These are phyloP conservation scores for Vicia faba DNA, from an alignment of 306 rosid species.

Conservation along the genomic window DNA sequence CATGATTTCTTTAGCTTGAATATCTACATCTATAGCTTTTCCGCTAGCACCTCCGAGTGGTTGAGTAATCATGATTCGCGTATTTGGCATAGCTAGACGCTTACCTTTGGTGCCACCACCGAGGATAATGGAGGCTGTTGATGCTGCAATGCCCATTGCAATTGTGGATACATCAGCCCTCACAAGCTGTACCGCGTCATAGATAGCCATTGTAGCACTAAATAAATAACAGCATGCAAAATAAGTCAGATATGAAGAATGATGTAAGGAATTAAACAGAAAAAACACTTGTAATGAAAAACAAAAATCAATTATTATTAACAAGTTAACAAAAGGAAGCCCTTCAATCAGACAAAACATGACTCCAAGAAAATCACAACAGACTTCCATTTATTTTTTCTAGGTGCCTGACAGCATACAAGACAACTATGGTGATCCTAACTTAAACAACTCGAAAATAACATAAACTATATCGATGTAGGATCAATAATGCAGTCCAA, in stretches of 20 bases:
- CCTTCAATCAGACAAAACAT: no score
- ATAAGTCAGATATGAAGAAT: constrained; percentile 38
- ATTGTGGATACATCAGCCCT: constrained; percentile 95
- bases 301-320: neutral
- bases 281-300: neutral
- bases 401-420: neutral
- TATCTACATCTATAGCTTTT: constrained; percentile 91
- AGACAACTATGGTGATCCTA: neutral
- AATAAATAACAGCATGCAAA: constrained; percentile 34
- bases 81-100: constrained; percentile 96
- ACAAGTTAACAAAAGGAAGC: no score
- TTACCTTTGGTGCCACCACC: constrained; percentile 96
- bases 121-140: constrained; percentile 89
- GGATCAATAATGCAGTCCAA: neutral
- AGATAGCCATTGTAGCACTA: constrained; percentile 96
- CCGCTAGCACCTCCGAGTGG: constrained; percentile 99
- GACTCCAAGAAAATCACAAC: no score
- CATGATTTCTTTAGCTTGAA: constrained; percentile 91
- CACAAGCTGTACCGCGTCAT: constrained; percentile 87
- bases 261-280: constrained; percentile 17
- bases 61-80: constrained; percentile 92
- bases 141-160: constrained; percentile 89
- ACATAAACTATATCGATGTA: neutral
- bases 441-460: constrained; percentile 2
- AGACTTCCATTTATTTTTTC: no score